Evolutionary conservation across 345 rosid genomes (phyloP).

Genomic region (Alliaria petiolata): DNA sequence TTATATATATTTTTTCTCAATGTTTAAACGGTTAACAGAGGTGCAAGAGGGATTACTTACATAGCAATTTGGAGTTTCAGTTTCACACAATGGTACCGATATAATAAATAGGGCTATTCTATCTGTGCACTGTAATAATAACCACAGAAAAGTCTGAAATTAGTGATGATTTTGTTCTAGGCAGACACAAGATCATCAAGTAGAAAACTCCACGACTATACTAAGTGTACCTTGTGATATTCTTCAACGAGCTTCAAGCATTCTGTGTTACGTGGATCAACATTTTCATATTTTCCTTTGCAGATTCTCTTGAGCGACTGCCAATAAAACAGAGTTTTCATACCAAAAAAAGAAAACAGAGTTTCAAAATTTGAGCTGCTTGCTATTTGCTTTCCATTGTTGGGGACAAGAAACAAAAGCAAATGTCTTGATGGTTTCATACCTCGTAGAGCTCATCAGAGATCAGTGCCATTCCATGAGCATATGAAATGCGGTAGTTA

Average conservation of each 20-base stretch:
- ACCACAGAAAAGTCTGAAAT: too few relatives aligned
- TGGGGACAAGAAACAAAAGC: too few relatives aligned
- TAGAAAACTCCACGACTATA: neutral
- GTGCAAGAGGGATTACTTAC: neutral
- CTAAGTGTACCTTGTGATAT: neutral
- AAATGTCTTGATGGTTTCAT: neutral
- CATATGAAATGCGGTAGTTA: neutral
- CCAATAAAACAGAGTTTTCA: too few relatives aligned
- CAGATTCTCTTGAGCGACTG: neutral
- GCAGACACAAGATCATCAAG: too few relatives aligned
- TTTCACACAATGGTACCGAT: neutral
- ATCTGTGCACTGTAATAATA: neutral
- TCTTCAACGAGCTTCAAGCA: neutral
- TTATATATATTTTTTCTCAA: neutral
- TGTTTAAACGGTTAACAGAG: neutral
- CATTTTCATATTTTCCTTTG: neutral
- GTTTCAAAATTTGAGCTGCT: too few relatives aligned
- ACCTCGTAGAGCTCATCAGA: slow-evolving; percentile 19
- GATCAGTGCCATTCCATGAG: slow-evolving; percentile 3
- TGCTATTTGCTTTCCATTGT: too few relatives aligned
- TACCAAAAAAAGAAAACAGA: neutral
- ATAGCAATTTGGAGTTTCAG: slow-evolving; percentile 4
- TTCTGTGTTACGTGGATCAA: neutral
- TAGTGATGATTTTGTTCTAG: too few relatives aligned
- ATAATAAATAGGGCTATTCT: neutral